phyloP scores from a whole-genome alignment of 192 early-diverging fungal species.

The Tieghemiomyces parasiticus region DNA sequence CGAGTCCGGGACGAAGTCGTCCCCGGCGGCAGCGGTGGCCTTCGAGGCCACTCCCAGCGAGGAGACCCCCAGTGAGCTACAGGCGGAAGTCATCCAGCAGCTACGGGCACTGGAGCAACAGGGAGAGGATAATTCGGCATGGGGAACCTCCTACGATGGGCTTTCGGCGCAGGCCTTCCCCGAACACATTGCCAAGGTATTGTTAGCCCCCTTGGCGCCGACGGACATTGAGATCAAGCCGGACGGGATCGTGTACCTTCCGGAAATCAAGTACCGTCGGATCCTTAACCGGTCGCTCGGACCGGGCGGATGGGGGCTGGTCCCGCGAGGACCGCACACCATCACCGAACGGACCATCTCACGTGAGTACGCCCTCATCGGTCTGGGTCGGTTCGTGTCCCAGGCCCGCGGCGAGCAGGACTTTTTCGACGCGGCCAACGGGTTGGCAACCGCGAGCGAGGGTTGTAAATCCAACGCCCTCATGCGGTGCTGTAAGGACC shows the following conservation, averaged over 20 bases:
- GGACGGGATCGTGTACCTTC: slow-evolving; percentile 89
- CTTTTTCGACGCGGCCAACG: slow-evolving; percentile 61
- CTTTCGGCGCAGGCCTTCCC: slow-evolving; percentile 49
- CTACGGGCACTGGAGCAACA: too few species aligned
- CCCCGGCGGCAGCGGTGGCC: too few species aligned
- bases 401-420: slow-evolving; percentile 92
- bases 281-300: slow-evolving; percentile 91
- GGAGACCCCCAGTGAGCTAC: too few species aligned
- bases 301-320: slow-evolving; percentile 78
- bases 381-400: slow-evolving; percentile 76
- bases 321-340: slow-evolving; percentile 80
- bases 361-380: slow-evolving; percentile 83
- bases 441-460: slow-evolving; percentile 70
- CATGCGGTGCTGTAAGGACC: slow-evolving; percentile 94
- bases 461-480: slow-evolving; percentile 85
- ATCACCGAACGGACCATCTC: slow-evolving; percentile 61
- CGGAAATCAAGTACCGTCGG: slow-evolving; percentile 96
- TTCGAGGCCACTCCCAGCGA: too few species aligned
- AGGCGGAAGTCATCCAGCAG: too few species aligned
- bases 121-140: too few species aligned
- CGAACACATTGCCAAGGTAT: slow-evolving; percentile 34
- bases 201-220: slow-evolving; percentile 39
- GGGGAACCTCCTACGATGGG: slow-evolving; percentile 44
- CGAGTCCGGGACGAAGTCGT: too few species aligned
- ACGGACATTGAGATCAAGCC: slow-evolving; percentile 73